Conservation (phyloP, 257 asterid genomes). For the Solanum appendiculatum region DNA sequence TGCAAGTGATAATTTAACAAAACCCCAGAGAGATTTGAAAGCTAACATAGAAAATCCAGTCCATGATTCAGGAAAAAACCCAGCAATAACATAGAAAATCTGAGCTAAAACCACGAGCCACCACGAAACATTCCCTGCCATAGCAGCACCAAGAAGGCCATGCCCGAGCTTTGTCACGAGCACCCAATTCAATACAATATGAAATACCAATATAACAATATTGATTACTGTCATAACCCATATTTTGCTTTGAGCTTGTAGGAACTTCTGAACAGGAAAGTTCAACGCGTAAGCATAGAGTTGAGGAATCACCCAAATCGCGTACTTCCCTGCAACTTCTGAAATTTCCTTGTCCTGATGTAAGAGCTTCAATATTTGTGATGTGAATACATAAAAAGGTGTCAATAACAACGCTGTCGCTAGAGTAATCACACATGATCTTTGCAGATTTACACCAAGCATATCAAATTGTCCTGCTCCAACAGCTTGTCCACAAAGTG, state of each 20-base stretch:
- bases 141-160: constrained; percentile 76
- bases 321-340: constrained; percentile 51
- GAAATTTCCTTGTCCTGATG: constrained; percentile 37
- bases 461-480: constrained; percentile 56
- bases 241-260: constrained; percentile 79
- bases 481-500: constrained; percentile 84
- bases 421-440: constrained; percentile 60
- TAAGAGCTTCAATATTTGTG: constrained; percentile 38
- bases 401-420: constrained; percentile 34
- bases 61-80: constrained; percentile 71
- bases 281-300: constrained; percentile 65
- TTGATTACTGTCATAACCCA: constrained; percentile 77
- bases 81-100: constrained; percentile 54
- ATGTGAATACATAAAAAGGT: constrained; percentile 55
- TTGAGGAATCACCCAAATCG: constrained; percentile 69
- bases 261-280: constrained; percentile 70
- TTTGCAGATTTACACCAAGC: constrained; percentile 71
- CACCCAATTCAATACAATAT: constrained; percentile 61
- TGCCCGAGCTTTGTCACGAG: constrained; percentile 34
- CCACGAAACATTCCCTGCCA: constrained; percentile 78
- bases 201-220: constrained; percentile 36
- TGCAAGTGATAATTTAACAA: constrained; percentile 68
- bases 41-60: constrained; percentile 65
- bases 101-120: constrained; percentile 70
- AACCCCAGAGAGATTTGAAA: constrained; percentile 43